Conservation (phyloP, 2,329 filamentous ascomycete genomes). For the Fusarium albidum region DNA sequence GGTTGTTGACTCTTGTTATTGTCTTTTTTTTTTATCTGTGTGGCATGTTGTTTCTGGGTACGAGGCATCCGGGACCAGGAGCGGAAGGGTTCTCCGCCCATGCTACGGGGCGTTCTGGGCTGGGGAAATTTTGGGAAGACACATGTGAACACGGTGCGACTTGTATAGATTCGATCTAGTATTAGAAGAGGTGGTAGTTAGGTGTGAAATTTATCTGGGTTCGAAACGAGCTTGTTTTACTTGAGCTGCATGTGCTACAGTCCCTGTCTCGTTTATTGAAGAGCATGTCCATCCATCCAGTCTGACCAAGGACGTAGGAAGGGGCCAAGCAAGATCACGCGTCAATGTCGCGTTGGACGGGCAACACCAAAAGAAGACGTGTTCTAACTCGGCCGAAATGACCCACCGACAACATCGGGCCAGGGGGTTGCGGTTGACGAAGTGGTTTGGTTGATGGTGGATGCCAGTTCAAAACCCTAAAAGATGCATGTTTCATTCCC, state of each 20-base stretch:
- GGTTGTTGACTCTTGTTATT: slow-evolving; percentile 24
- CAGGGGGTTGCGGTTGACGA: too few relatives aligned
- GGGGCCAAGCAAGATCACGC: not conserved
- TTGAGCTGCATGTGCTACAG: not conserved
- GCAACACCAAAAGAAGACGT: not conserved
- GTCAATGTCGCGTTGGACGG: not conserved
- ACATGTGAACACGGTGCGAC: slow-evolving; percentile 42
- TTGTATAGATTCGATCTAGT: slow-evolving; percentile 44
- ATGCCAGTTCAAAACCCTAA: not conserved
- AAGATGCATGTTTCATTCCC: slow-evolving; percentile 23
- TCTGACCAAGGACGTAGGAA: too few relatives aligned
- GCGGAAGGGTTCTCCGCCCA: slow-evolving; percentile 39
- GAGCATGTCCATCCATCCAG: too few relatives aligned
- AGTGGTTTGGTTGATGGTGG: too few relatives aligned
- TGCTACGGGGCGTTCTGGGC: slow-evolving; percentile 42
- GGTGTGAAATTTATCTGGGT: slow-evolving; percentile 38
- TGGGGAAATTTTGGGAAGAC: slow-evolving; percentile 40
- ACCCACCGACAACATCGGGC: too few relatives aligned
- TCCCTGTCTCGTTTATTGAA: too few relatives aligned
- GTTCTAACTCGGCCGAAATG: not conserved
- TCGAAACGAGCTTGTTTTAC: slow-evolving; percentile 24
- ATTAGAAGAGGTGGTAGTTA: slow-evolving; percentile 41
- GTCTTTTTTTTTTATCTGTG: slow-evolving; percentile 31
- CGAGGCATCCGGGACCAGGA: slow-evolving; percentile 39
- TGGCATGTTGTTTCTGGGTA: slow-evolving; percentile 42